Conservation (phyloP, 306 rosid species). For the Acacia crassicarpa region DNA sequence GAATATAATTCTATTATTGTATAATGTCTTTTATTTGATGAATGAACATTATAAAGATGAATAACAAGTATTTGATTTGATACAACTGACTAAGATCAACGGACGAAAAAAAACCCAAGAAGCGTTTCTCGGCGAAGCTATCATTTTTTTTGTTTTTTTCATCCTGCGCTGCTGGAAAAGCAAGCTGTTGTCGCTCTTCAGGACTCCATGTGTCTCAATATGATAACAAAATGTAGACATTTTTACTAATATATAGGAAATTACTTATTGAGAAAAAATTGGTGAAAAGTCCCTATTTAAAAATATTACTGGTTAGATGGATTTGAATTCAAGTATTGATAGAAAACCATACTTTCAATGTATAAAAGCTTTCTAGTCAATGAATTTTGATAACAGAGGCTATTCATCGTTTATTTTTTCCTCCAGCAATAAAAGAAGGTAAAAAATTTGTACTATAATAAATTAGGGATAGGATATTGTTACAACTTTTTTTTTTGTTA, state of each 20-base stretch:
- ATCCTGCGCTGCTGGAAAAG: not conserved
- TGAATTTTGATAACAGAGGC: too few relatives aligned
- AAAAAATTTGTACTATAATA: not conserved
- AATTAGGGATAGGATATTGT: too few relatives aligned
- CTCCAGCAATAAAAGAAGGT: not conserved
- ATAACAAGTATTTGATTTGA: not conserved
- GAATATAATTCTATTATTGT: not conserved
- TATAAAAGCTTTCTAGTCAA: too few relatives aligned
- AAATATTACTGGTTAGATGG: too few relatives aligned
- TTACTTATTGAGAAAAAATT: too few relatives aligned
- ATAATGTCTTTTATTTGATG: not conserved
- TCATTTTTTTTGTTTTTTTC: too few relatives aligned
- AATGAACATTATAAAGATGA: not conserved
- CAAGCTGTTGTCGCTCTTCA: not conserved
- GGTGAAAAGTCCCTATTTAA: too few relatives aligned
- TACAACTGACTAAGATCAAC: not conserved
- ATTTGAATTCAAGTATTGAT: too few relatives aligned
- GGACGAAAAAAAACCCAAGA: not conserved
- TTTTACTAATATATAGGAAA: too few relatives aligned
- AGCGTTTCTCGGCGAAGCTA: not conserved
- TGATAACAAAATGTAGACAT: not conserved
- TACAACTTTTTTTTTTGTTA: too few relatives aligned
- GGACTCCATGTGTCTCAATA: not conserved
- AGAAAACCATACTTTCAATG: too few relatives aligned
- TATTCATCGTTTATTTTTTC: not conserved